phyloP scores from a whole-genome alignment of 306 rosid species.

The Medicago lupulina region DNA sequence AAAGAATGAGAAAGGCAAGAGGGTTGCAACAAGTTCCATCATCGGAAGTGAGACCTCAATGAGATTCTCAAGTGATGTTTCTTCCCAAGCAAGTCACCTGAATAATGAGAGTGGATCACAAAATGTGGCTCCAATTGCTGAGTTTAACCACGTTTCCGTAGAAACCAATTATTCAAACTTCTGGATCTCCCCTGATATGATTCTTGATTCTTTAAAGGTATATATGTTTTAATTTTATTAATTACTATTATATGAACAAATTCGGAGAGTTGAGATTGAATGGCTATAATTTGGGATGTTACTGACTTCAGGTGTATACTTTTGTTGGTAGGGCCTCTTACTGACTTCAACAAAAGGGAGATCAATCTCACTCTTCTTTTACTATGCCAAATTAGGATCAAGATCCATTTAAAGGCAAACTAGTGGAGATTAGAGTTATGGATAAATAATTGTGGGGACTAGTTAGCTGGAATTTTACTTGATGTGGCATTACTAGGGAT shows the following conservation, averaged over 20 bases:
- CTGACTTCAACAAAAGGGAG: constrained; percentile 38
- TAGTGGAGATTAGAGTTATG: constrained; percentile 45
- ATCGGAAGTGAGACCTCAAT: too few relatives aligned
- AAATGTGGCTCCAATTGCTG: constrained; percentile 54
- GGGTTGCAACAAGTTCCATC: not conserved
- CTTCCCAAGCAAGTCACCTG: constrained; percentile 54
- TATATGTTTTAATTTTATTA: not conserved
- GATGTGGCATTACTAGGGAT: constrained; percentile 38
- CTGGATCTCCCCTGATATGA: constrained; percentile 73
- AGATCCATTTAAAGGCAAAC: too few relatives aligned
- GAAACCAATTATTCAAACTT: constrained; percentile 56
- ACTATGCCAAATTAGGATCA: too few relatives aligned
- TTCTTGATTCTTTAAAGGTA: constrained; percentile 92
- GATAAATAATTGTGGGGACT: constrained; percentile 39
- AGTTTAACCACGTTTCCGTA: constrained; percentile 50
- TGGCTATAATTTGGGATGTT: constrained; percentile 19
- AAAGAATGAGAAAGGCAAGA: constrained; percentile 64
- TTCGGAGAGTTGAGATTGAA: constrained; percentile 6
- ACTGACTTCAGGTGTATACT: too few relatives aligned
- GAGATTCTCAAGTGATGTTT: constrained; percentile 37
- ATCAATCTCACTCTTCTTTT: constrained; percentile 38
- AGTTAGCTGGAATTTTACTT: constrained; percentile 30
- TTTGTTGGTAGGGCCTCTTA: too few relatives aligned
- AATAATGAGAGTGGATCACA: constrained; percentile 41
- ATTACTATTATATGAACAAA: not conserved